phyloP scores from a whole-genome alignment of 1,284 basidiomycete species.

The Bjerkandera adusta region DNA sequence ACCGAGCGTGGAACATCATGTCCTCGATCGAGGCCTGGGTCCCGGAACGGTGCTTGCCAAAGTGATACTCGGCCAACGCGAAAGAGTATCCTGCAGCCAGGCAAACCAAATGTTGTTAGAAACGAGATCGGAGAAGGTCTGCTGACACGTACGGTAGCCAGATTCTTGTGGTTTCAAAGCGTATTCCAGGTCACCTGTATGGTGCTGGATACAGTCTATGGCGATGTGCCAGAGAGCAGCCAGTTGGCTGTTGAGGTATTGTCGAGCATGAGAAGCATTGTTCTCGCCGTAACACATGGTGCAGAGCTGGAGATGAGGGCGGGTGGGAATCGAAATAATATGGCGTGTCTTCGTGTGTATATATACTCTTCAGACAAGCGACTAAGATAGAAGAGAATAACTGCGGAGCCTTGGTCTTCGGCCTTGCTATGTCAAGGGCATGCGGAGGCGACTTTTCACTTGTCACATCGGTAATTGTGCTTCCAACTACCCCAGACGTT shows the following conservation, averaged over 20 bases:
- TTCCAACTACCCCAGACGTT: too few relatives aligned
- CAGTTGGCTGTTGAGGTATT: constrained; percentile 32
- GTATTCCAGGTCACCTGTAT: constrained; percentile 4
- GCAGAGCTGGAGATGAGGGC: background rate
- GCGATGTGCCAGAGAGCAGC: constrained; percentile 27
- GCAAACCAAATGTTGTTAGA: background rate
- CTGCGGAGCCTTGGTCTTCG: too few relatives aligned
- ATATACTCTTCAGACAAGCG: too few relatives aligned
- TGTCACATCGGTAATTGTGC: too few relatives aligned
- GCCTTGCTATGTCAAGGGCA: too few relatives aligned
- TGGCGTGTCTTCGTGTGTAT: too few relatives aligned
- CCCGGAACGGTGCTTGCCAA: constrained; percentile 12
- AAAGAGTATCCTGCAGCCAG: constrained; percentile 17
- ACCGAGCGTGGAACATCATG: constrained; percentile 24
- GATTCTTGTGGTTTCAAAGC: constrained; percentile 5
- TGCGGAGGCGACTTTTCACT: too few relatives aligned
- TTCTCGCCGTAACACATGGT: constrained; percentile 33
- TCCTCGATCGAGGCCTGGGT: constrained; percentile 14
- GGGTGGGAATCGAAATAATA: too few relatives aligned
- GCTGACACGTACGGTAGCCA: background rate
- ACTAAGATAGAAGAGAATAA: too few relatives aligned
- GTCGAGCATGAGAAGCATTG: constrained; percentile 26
- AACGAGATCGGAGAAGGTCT: background rate
- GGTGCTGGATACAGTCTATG: constrained; percentile 23
- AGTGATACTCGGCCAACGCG: constrained; percentile 24